These are phyloP conservation scores for Carallia pectinifolia DNA, from an alignment of 345 rosid species.

Conservation along the genomic window DNA sequence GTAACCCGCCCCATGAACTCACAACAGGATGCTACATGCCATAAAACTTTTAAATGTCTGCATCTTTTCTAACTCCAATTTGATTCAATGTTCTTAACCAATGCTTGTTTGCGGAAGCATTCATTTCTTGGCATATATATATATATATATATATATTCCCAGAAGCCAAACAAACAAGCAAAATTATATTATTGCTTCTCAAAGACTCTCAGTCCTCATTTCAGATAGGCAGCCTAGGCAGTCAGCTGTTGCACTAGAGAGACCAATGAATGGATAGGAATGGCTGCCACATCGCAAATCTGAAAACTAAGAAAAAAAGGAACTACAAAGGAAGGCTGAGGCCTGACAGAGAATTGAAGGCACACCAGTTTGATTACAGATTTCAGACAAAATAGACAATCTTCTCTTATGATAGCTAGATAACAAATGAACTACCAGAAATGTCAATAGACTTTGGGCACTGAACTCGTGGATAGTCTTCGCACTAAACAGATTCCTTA, in stretches of 20 bases:
- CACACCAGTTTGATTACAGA: neutral
- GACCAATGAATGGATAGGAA: neutral
- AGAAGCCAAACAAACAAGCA: too few species aligned
- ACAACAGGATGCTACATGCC: too few species aligned
- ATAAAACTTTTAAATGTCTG: too few species aligned
- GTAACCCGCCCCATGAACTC: too few species aligned
- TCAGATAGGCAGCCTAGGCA: neutral
- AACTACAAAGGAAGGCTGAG: neutral
- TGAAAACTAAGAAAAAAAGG: neutral
- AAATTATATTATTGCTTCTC: too few species aligned
- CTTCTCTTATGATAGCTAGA: neutral
- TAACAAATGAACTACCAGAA: slow-evolving; percentile 57
- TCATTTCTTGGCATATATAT: too few species aligned
- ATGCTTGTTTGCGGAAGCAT: too few species aligned
- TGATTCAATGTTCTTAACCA: too few species aligned
- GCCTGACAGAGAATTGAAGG: neutral
- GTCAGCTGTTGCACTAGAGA: neutral
- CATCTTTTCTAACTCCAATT: too few species aligned
- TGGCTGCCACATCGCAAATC: neutral
- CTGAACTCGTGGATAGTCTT: slow-evolving; percentile 95
- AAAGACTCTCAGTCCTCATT: neutral
- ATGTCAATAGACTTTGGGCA: slow-evolving; percentile 86
- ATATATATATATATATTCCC: too few species aligned
- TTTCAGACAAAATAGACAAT: neutral
- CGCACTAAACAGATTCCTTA: slow-evolving; percentile 96